Evolutionary conservation across 139 green algal genomes (phyloP).

Genomic region (Picochlorum sp.): DNA sequence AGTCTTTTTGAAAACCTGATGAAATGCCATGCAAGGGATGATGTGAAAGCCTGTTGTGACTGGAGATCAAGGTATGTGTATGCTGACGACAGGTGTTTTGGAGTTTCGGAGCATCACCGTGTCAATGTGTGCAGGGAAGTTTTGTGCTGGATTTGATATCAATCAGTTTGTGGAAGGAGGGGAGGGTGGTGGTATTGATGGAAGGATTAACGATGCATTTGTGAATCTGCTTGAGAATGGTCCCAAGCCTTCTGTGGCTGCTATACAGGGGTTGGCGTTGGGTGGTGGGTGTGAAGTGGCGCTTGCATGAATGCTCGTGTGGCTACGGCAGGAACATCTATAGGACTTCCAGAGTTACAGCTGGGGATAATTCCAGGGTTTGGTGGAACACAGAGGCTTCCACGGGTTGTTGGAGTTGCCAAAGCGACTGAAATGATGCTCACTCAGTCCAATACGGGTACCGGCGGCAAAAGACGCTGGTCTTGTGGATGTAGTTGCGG

Average conservation of each 20-base stretch:
- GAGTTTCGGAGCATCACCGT: background rate
- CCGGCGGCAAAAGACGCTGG: constrained; percentile 60
- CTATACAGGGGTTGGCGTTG: constrained; percentile 73
- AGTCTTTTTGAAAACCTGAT: constrained; percentile 66
- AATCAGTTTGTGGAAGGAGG: constrained; percentile 44
- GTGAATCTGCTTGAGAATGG: constrained; percentile 65
- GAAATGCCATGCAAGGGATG: constrained; percentile 51
- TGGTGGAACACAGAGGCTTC: constrained; percentile 94
- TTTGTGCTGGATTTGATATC: constrained; percentile 95
- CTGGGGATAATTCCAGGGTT: constrained; percentile 97
- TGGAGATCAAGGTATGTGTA: constrained; percentile 35
- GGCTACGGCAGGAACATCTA: constrained; percentile 46
- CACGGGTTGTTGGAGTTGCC: constrained; percentile 86
- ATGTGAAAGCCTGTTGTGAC: constrained; percentile 81
- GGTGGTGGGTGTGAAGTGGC: constrained; percentile 90
- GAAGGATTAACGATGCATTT: constrained; percentile 58
- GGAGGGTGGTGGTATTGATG: constrained; percentile 55
- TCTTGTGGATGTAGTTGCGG: constrained; percentile 81
- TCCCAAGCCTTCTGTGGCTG: constrained; percentile 86
- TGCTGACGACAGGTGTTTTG: background rate
- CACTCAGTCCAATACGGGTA: constrained; percentile 67
- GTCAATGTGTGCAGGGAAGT: constrained; percentile 40
- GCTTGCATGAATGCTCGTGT: constrained; percentile 82
- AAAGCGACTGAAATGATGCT: constrained; percentile 94
- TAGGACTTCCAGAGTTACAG: constrained; percentile 93